Base-by-base conservation (phyloP, 2,329 filamentous ascomycete genomes). In the Xylaria sp. region DNA sequence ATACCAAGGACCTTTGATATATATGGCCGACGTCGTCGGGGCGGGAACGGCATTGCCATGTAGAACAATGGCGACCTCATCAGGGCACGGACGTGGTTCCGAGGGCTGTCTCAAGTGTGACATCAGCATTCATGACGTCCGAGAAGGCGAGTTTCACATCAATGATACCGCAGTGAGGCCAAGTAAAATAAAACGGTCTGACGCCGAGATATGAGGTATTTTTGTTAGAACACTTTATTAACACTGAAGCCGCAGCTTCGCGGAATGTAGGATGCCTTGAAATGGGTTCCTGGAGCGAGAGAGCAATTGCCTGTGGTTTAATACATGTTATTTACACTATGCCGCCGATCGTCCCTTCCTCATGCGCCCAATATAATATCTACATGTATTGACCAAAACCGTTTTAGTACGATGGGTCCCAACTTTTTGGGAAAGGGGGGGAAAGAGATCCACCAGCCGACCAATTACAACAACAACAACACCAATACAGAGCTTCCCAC, bases 1-100 rank as follows among this genome's bases (percentile, higher is more conserved):
- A 63, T 63, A 63, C 59, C 59, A 63, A 52, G 59, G 59, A 63
- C 59, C 59, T 52, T 63, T 63, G 59, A 63, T 63, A 50, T 63
- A 63, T 63, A 63, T 63, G 41, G 48, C 48, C 44, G 59, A 63
- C 59, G 59, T 63, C 59, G 59, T 63, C 59, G 15, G 52, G 52
- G 52, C 34, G 52, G 52, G 52, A 56, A 56, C 52, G 52, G 52
- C 32, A 32, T 56, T 56, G 52, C 52, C 41, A 56, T 56, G 52
- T 32, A 56, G 52, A 56, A 56, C 32, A 56, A 56, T 56, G 52
- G 52, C 52, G 52, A 56, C 52, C 52, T 56, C 32, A 56, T 39
- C 52, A 15, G 52, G 52, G 52, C 52, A 56, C 52, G 52, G 52
- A 56, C 52, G 52, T 56, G 52, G 52, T 56, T 56, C 39, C 52